Percentiles rank a stretch among this genome's conserved stretches.
These are phyloP conservation scores for Apiospora saccharicola DNA, from an alignment of 2,329 filamentous ascomycete species.

Conservation along the genomic window DNA sequence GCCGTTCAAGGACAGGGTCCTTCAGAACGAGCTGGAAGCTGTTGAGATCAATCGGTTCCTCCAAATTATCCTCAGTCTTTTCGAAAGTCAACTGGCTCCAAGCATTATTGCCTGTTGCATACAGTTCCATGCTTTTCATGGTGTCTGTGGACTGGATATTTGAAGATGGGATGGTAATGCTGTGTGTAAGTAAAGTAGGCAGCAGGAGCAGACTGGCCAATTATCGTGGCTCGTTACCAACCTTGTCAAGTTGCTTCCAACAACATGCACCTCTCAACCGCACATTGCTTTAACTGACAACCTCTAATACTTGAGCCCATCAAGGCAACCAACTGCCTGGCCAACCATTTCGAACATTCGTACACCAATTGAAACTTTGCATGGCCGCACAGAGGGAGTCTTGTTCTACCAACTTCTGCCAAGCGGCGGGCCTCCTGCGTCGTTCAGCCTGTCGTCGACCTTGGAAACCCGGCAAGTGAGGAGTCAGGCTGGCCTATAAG, in stretches of 20 bases:
- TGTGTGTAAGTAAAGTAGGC: not conserved
- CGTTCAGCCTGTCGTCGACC: not conserved
- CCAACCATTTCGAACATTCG: not conserved
- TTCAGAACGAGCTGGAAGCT: constrained; percentile 53
- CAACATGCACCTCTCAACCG: not conserved
- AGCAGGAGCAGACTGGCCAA: not conserved
- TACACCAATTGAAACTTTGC: not conserved
- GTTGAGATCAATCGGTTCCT: constrained; percentile 54
- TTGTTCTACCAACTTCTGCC: not conserved
- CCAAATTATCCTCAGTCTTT: not conserved
- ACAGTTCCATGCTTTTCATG: constrained; percentile 53
- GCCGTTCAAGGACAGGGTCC: constrained; percentile 43
- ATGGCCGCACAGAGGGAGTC: not conserved
- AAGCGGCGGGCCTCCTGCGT: constrained; percentile 13
- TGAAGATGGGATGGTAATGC: not conserved
- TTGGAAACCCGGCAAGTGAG: not conserved
- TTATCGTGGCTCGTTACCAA: constrained; percentile 8
- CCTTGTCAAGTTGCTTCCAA: constrained; percentile 4
- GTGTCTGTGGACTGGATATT: not conserved
- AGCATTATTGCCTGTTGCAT: constrained; percentile 65
- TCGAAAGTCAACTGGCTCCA: constrained; percentile 45
- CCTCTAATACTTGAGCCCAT: not conserved
- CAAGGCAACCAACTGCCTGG: not conserved
- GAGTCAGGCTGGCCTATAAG: constrained; percentile 10
- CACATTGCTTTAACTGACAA: not conserved